These are phyloP conservation scores for Domatiomyces catenatus DNA, from an alignment of 2,329 filamentous ascomycete species.

Conservation along the genomic window DNA sequence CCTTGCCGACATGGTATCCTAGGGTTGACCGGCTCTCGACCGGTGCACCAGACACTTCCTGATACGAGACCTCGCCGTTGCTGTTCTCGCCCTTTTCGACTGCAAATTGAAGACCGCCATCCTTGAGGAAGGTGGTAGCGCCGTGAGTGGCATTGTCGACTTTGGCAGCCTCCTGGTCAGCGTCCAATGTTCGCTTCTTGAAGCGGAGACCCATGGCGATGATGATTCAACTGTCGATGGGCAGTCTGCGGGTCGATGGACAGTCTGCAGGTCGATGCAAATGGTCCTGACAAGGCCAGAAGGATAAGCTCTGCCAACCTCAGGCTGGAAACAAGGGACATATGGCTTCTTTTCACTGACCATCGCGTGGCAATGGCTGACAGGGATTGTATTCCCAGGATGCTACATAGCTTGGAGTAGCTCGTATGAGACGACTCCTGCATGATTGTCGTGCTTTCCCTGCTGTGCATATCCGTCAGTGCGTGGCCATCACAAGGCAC, in stretches of 20 bases:
- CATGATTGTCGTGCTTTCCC: not conserved
- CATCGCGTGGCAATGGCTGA: not conserved
- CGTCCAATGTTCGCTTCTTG: not conserved
- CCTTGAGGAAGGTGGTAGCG: conserved; percentile 12
- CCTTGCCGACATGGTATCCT: conserved; percentile 41
- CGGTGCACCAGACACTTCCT: conserved; percentile 47
- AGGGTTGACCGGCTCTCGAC: conserved; percentile 44
- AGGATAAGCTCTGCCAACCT: not conserved
- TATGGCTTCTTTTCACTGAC: not conserved
- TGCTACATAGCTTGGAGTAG: no score
- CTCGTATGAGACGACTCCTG: not conserved
- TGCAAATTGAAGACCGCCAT: conserved; percentile 31
- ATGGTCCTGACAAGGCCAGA: no score
- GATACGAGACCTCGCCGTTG: conserved; percentile 33
- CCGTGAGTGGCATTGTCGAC: not conserved
- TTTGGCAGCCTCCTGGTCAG: not conserved
- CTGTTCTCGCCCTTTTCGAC: conserved; percentile 35
- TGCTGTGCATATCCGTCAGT: not conserved
- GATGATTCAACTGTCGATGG: not conserved
- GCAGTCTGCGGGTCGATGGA: no score
- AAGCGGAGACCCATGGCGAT: not conserved
- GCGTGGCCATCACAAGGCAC: not conserved
- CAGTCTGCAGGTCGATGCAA: no score
- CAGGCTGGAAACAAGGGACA: not conserved
- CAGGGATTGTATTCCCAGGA: not conserved